These are phyloP conservation scores for Bertia moriformis DNA, from an alignment of 2,329 filamentous ascomycete genomes.

Conservation along the genomic window DNA sequence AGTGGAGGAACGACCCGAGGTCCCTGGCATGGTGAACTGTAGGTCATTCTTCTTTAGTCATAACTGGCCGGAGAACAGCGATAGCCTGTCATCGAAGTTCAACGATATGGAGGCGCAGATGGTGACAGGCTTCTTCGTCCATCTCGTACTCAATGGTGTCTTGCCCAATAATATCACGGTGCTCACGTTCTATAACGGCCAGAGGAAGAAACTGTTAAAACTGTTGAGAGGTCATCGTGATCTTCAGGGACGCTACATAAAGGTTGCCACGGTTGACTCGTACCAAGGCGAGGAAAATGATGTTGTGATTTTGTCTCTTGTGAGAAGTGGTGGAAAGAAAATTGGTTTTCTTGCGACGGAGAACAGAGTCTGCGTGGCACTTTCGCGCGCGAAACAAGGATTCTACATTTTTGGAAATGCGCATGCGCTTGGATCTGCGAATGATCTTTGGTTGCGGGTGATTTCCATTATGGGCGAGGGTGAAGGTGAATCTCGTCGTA, in stretches of 20 bases:
- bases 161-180: constrained; percentile 53
- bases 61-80: constrained; percentile 46
- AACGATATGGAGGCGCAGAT: constrained; percentile 65
- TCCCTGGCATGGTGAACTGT: constrained; percentile 47
- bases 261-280: not conserved
- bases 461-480: not conserved
- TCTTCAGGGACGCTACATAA: constrained; percentile 11
- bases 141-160: constrained; percentile 58
- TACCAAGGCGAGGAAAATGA: constrained; percentile 1
- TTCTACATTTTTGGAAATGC: constrained; percentile 1
- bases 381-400: not conserved
- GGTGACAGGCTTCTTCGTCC: constrained; percentile 57
- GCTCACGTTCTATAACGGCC: constrained; percentile 78
- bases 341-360: not conserved
- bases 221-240: constrained; percentile 20
- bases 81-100: constrained; percentile 48
- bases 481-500: not conserved
- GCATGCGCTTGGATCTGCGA: too few species aligned
- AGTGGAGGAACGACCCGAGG: constrained; percentile 33
- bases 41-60: constrained; percentile 52
- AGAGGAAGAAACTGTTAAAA: constrained; percentile 49
- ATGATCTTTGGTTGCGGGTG: not conserved
- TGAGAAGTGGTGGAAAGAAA: not conserved
- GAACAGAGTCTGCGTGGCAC: not conserved
- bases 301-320: not conserved